Evolutionary conservation across 1,284 basidiomycete genomes (phyloP).

Genomic region (Ganoderma multipileum): DNA sequence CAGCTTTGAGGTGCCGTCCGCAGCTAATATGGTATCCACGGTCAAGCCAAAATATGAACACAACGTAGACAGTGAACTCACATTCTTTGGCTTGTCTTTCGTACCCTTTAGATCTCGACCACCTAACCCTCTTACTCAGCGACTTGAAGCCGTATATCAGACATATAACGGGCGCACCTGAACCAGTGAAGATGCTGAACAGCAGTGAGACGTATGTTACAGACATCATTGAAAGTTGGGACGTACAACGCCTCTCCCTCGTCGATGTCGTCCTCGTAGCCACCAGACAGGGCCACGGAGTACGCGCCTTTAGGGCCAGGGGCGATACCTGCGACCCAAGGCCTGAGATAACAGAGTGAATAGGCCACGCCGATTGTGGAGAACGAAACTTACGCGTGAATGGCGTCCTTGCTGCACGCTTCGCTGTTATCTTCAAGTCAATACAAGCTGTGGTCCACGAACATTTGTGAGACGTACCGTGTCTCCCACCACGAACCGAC

Average conservation of each 20-base stretch:
- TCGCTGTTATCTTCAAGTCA: constrained; percentile 43
- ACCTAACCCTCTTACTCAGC: constrained; percentile 47
- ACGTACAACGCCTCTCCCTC: constrained; percentile 78
- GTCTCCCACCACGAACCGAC: constrained; percentile 84
- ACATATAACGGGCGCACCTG: constrained; percentile 48
- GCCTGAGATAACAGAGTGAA: constrained; percentile 47
- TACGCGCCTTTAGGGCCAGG: constrained; percentile 73
- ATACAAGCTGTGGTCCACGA: neutral
- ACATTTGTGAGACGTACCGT: constrained; percentile 43
- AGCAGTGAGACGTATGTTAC: neutral
- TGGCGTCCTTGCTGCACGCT: constrained; percentile 72
- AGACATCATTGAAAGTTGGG: neutral
- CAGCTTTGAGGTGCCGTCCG: constrained; percentile 84
- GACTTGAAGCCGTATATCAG: neutral
- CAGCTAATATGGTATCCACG: constrained; percentile 54
- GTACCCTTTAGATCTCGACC: constrained; percentile 86
- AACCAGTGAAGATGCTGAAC: constrained; percentile 76
- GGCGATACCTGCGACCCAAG: constrained; percentile 82
- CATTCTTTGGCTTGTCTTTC: constrained; percentile 77
- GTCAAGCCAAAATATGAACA: neutral
- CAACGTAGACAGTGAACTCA: constrained; percentile 43
- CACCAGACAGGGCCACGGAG: constrained; percentile 82
- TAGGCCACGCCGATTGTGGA: neutral
- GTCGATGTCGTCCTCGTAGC: constrained; percentile 87
- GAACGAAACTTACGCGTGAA: constrained; percentile 71